Evolutionary conservation across 305 asterid genomes (phyloP), one percentile per base, ranked within the genome.

Genomic region (Andrographis paniculata): DNA sequence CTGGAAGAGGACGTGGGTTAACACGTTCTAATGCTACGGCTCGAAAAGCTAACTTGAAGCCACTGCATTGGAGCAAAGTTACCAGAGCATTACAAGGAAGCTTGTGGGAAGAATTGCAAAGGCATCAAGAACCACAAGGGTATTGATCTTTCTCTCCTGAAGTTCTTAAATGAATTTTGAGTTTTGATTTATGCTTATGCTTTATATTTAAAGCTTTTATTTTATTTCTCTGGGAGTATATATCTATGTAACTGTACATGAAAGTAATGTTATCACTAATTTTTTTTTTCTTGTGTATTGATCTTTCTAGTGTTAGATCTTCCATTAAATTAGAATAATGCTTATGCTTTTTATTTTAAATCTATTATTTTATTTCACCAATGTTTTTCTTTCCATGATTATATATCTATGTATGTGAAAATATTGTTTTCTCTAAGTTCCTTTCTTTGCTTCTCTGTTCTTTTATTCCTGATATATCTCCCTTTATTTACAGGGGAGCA

Each of bases 11-110:
- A 14, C 69, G 56, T 41, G 74, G 71, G 12, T 42, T 31, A 52
- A 10, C 69, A 43, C 72, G 69, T 57, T 60, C 58, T 17, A 45
- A 17, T 43, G 31, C 53, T 19, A 45, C 65, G 37, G 17, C 69
- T 52, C 66, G 64, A 50, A 77, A 61, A 58, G 79, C 94, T 52
- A 76, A 65, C 50, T 60, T 82, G 62, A 83, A 79, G 72, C 94
- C 94, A 42, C 69, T 83, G 64, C 94, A 82, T 53, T 83, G 94
- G 94, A 83, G 84, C 70, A 83, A 82, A 73, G 94, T 83, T 60
- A 74, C 94, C 39, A 74, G 84, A 73, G 94, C 79, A 64, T 42
- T 83, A 42, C 84, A 79, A 77, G 94, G 94, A 62, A 83, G 94
- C 77, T 73, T 83, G 58, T 83, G 94, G 94, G 94, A 75, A 51